Percentiles rank a stretch among this genome's conserved stretches.
These are phyloP conservation scores for Cystobasidiaceae sp. DNA, from an alignment of 1,284 basidiomycete genomes.

Conservation along the genomic window DNA sequence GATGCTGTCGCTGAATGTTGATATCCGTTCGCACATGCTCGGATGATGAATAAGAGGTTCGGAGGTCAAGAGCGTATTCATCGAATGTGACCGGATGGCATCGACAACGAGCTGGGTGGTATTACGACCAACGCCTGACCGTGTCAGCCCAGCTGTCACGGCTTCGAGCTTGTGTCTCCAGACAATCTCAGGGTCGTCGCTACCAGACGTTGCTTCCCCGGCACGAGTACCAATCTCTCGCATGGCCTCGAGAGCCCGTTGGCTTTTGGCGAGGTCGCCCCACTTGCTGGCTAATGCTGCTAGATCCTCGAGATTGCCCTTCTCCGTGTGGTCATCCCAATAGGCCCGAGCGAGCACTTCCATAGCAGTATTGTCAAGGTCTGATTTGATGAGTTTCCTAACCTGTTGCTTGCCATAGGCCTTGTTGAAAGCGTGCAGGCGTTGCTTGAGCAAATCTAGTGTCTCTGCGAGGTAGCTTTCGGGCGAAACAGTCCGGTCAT, in stretches of 20 bases:
- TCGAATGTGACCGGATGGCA: slow-evolving; percentile 79
- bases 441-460: slow-evolving; percentile 83
- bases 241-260: neutral
- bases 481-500: slow-evolving; percentile 87
- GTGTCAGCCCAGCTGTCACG: slow-evolving; percentile 83
- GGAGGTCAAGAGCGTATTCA: slow-evolving; percentile 67
- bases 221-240: neutral
- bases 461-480: slow-evolving; percentile 98
- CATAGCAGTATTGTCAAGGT: slow-evolving; percentile 94
- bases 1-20: slow-evolving; percentile 86
- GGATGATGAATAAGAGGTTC: slow-evolving; percentile 93
- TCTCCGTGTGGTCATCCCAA: slow-evolving; percentile 73
- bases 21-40: slow-evolving; percentile 75
- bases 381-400: slow-evolving; percentile 76
- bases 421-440: slow-evolving; percentile 78
- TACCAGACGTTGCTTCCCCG: slow-evolving; percentile 1
- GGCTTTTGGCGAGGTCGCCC: slow-evolving; percentile 8
- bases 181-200: slow-evolving; percentile 76
- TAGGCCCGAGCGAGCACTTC: slow-evolving; percentile 95
- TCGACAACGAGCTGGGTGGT: slow-evolving; percentile 93
- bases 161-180: slow-evolving; percentile 96
- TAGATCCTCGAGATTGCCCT: slow-evolving; percentile 61
- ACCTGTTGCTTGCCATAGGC: slow-evolving; percentile 87
- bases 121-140: slow-evolving; percentile 92
- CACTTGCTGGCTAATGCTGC: slow-evolving; percentile 33